Conservation (phyloP, 1,284 basidiomycete species). For the Malassezia obtusa region DNA sequence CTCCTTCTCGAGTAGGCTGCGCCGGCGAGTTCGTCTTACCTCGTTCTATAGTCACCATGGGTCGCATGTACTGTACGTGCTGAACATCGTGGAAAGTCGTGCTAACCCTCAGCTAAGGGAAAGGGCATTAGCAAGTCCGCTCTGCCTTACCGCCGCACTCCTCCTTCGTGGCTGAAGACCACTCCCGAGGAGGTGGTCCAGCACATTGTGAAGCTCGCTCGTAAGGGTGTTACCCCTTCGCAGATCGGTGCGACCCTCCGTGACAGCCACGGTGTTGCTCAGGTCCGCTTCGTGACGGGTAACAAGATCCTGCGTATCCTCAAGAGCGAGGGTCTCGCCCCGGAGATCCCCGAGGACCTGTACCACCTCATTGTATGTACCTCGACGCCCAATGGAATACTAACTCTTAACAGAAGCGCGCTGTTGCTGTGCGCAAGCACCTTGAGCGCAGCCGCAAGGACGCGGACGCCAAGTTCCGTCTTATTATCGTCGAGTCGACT, state of each 20-base stretch:
- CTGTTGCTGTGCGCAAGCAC: slow-evolving; percentile 96
- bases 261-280: slow-evolving; percentile 92
- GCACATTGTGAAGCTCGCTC: slow-evolving; percentile 92
- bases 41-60: slow-evolving; percentile 26
- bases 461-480: slow-evolving; percentile 72
- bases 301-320: slow-evolving; percentile 99
- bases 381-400: not conserved
- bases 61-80: slow-evolving; percentile 43
- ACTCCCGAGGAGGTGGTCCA: slow-evolving; percentile 89
- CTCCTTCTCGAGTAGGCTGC: not conserved
- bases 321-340: slow-evolving; percentile 89
- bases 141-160: slow-evolving; percentile 89
- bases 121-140: slow-evolving; percentile 64
- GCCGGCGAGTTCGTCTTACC: slow-evolving; percentile 2
- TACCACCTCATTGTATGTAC: slow-evolving; percentile 75
- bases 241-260: slow-evolving; percentile 97
- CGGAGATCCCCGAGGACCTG: slow-evolving; percentile 96
- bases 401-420: slow-evolving; percentile 64
- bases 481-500: slow-evolving; percentile 95
- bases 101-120: slow-evolving; percentile 33
- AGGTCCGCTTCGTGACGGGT: slow-evolving; percentile 91
- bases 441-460: slow-evolving; percentile 93
- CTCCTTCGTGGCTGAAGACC: slow-evolving; percentile 93
- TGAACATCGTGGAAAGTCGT: slow-evolving; percentile 15
- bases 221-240: slow-evolving; percentile 93